phyloP scores from a whole-genome alignment of 2,329 filamentous ascomycete genomes.

The Colletotrichum brevisporum region DNA sequence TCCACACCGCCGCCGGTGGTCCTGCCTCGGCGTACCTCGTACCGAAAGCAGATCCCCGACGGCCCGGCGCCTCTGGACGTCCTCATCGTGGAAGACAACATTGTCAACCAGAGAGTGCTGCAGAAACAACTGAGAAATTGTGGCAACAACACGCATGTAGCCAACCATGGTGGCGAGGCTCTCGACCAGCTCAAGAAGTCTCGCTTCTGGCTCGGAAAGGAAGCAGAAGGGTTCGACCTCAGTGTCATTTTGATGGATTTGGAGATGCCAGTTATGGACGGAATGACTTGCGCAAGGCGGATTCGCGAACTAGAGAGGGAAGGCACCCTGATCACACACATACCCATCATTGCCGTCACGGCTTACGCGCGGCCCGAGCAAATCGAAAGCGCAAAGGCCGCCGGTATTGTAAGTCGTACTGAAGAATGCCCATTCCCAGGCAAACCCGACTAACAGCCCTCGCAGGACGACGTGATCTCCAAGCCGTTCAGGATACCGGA shows the following conservation, averaged over 20 bases:
- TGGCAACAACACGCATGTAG: constrained; percentile 73
- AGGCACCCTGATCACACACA: constrained; percentile 73
- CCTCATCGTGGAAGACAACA: constrained; percentile 77
- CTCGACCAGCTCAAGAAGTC: constrained; percentile 70
- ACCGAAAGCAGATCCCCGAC: constrained; percentile 2
- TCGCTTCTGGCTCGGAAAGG: constrained; percentile 67
- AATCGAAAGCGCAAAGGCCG: constrained; percentile 77
- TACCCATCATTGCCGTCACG: constrained; percentile 88
- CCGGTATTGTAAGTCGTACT: constrained; percentile 75
- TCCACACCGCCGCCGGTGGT: constrained; percentile 24
- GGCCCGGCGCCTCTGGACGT: constrained; percentile 57
- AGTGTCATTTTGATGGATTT: constrained; percentile 84
- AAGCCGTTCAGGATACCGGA: constrained; percentile 86
- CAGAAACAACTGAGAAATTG: constrained; percentile 72
- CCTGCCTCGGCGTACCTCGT: constrained; percentile 25
- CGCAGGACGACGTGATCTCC: constrained; percentile 79
- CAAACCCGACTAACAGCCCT: constrained; percentile 4
- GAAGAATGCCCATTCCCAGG: constrained; percentile 16
- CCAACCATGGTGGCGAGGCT: constrained; percentile 76
- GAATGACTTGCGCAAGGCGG: constrained; percentile 77
- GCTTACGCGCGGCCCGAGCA: constrained; percentile 84
- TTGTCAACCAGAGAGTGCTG: constrained; percentile 76
- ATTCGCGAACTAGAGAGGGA: constrained; percentile 78
- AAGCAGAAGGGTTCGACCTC: constrained; percentile 65
- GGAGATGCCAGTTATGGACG: constrained; percentile 89